Conservation (phyloP, 441 rosid genomes). For the Breynia disticha region DNA sequence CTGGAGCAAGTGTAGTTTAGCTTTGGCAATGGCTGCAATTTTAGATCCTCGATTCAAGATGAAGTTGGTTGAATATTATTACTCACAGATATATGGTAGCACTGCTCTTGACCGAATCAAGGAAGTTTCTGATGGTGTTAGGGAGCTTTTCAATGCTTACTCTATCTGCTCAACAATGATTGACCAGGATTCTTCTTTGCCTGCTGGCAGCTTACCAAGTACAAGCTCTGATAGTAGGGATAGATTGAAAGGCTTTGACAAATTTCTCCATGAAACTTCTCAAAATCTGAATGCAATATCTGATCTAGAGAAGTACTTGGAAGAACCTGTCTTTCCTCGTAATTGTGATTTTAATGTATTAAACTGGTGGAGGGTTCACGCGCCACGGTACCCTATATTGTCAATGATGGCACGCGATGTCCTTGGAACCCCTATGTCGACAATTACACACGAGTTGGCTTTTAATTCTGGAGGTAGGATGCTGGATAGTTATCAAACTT, state of each 20-base stretch:
- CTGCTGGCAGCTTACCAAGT: constrained; percentile 64
- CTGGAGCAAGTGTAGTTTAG: constrained; percentile 89
- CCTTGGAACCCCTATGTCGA: constrained; percentile 78
- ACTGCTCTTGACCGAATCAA: constrained; percentile 82
- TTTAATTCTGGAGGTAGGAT: constrained; percentile 47
- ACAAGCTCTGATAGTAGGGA: constrained; percentile 52
- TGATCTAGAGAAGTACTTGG: constrained; percentile 82
- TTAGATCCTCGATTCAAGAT: constrained; percentile 92
- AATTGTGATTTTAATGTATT: constrained; percentile 70
- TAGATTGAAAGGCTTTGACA: constrained; percentile 83
- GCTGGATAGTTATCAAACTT: constrained; percentile 45
- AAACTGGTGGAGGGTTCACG: constrained; percentile 97
- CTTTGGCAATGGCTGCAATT: constrained; percentile 83
- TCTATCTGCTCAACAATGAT: constrained; percentile 66
- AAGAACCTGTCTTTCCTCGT: constrained; percentile 89
- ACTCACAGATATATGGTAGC: constrained; percentile 87
- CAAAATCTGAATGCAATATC: constrained; percentile 49
- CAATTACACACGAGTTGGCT: constrained; percentile 38
- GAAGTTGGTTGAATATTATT: constrained; percentile 93
- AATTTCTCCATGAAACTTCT: constrained; percentile 79
- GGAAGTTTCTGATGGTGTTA: constrained; percentile 74
- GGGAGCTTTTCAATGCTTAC: constrained; percentile 76
- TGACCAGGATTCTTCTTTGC: constrained; percentile 69
- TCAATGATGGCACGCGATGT: constrained; percentile 95
- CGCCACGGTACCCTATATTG: constrained; percentile 85